Conservation (phyloP, 306 rosid genomes). For the Vicia faba region DNA sequence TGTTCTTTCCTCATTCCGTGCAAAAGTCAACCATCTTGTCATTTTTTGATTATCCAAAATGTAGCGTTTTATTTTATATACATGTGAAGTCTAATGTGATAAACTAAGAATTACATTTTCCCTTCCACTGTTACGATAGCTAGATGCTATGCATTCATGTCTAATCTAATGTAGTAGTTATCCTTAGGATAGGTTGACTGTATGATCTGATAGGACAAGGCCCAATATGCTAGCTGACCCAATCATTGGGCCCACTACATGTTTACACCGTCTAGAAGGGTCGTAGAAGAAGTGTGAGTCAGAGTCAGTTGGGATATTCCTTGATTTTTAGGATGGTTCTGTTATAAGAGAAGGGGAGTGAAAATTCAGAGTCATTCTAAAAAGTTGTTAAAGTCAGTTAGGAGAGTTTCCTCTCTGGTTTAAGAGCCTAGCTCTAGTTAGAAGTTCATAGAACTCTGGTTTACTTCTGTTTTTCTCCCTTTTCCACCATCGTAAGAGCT, state of each 20-base stretch:
- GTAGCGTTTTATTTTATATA: background rate
- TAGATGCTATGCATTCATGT: constrained; percentile 7
- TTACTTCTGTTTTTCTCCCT: background rate
- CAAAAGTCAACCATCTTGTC: background rate
- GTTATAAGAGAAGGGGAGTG: background rate
- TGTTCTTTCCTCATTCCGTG: background rate
- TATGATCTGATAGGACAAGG: background rate
- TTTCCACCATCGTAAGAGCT: background rate
- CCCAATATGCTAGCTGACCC: background rate
- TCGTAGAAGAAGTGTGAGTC: background rate
- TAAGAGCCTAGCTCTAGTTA: background rate
- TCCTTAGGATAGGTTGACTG: constrained; percentile 18
- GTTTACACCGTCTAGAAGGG: background rate
- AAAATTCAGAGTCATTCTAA: background rate
- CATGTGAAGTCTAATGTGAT: constrained; percentile 5
- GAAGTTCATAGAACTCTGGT: background rate
- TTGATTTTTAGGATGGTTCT: background rate
- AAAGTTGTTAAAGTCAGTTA: background rate
- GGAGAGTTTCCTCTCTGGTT: background rate
- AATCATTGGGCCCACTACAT: background rate
- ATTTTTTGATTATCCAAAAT: background rate
- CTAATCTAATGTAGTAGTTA: constrained; percentile 5
- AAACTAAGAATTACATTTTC: background rate
- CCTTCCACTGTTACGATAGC: background rate
- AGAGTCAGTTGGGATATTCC: background rate